phyloP scores from a whole-genome alignment of 73 alveolate genomes.

The Diophrys appendiculata region DNA sequence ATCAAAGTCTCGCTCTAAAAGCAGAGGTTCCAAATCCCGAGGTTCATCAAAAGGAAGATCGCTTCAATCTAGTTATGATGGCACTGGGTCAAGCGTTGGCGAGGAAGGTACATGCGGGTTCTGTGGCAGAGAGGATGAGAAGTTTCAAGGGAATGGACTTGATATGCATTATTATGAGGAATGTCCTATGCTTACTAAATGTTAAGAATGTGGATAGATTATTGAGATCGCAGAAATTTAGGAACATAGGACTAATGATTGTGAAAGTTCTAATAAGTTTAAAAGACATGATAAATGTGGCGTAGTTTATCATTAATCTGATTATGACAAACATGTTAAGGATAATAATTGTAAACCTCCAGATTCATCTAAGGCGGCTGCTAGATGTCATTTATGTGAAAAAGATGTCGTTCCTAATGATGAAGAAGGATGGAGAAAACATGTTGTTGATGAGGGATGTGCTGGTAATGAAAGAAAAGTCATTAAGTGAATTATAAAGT shows the following conservation, averaged over 20 bases:
- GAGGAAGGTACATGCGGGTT: constrained; percentile 63
- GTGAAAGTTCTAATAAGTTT: constrained; percentile 79
- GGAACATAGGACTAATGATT: constrained; percentile 86
- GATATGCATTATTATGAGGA: constrained; percentile 92
- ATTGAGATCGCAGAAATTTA: constrained; percentile 84
- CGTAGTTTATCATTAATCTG: constrained; percentile 86
- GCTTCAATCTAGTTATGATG: constrained; percentile 2
- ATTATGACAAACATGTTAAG: constrained; percentile 85
- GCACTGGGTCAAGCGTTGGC: not conserved
- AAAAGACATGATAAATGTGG: constrained; percentile 90
- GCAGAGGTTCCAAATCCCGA: constrained; percentile 51
- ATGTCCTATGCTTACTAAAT: constrained; percentile 87
- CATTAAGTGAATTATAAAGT: not conserved
- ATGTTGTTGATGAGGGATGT: constrained; percentile 68
- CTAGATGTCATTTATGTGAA: constrained; percentile 72
- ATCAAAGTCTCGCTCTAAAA: not conserved
- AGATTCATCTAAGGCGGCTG: constrained; percentile 44
- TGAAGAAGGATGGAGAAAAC: constrained; percentile 73
- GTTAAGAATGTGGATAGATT: constrained; percentile 88
- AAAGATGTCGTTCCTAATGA: constrained; percentile 66
- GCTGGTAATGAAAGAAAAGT: constrained; percentile 73
- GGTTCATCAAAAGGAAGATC: constrained; percentile 15
- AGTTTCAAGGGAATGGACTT: constrained; percentile 73
- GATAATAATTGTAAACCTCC: constrained; percentile 66
- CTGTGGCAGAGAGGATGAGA: constrained; percentile 79